Base-by-base conservation (phyloP, 768 basidiomycete species). In the Ramaria sp. region DNA sequence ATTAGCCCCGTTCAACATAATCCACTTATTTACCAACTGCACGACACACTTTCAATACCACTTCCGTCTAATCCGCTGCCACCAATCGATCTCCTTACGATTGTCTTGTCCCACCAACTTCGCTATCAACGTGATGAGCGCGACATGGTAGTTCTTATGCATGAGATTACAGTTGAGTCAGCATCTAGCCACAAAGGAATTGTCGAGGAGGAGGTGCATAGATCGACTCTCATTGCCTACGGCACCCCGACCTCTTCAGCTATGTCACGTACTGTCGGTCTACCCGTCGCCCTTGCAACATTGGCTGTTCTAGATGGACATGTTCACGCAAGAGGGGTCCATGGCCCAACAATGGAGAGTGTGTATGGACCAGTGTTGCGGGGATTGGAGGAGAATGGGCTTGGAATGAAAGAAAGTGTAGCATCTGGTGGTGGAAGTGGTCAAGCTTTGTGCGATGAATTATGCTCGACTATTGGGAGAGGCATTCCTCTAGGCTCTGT, bases 231-330 rank as follows among this genome's bases (percentile, higher is more conserved):
- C 13, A 70, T 83, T 22, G 68, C 75, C 30, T 85, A 84, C 60
- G 91, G 83, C 1, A 75, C 71, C 18, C 58, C 69, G 6, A 64
- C 62, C 0, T 77, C 75, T 2, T 85, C 86, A 0, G 93, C 93
- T 4, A 96, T 96, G 93, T 79, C 90, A n/a, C 73, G 82, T 28
- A 89, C 87, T 2, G 93, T 96, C 16, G 92, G 92, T 3, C 67
- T 93, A 43, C 93, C 93, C 0, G 79, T 94, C 6, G 93, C 88
- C 1, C 79, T 92, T 61, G 90, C 90, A 1, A 81, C 90, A 1
- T 64, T 86, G 60, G 71, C 73, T 32, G 73, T 92, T 5, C 66
- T 88, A 37, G 84, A 89, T 63, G 87, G 85, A 0, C 68, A 71
- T 53, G 69, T 65, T 67, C 50, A 59, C 37, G 66, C 62, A 30